A percentile compares a stretch with the other conserved stretches of the same genome.
Conservation (phyloP, 331 rosid species). For the Quercus lobata region DNA sequence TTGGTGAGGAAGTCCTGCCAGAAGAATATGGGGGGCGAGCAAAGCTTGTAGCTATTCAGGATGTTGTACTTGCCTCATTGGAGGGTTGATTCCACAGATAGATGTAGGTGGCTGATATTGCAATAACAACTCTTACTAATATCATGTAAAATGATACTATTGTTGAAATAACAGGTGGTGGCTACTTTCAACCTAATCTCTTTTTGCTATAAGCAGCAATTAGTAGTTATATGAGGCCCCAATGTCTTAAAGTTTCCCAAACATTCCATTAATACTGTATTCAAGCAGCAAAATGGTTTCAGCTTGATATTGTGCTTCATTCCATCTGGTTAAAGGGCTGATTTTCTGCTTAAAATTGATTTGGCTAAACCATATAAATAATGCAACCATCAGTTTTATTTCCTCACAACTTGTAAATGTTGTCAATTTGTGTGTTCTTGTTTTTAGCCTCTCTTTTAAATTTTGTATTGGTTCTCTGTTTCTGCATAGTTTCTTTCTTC, state of each 20-base stretch:
- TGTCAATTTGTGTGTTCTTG: too few relatives aligned
- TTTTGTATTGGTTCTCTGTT: too few relatives aligned
- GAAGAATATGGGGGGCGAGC: conserved; percentile 82
- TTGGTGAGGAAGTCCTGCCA: conserved; percentile 86
- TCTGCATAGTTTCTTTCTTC: too few relatives aligned
- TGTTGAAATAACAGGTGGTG: not conserved
- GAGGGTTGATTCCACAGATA: conserved; percentile 31
- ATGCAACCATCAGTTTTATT: too few relatives aligned
- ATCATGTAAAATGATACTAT: not conserved
- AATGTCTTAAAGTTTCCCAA: too few relatives aligned
- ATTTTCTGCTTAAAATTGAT: too few relatives aligned
- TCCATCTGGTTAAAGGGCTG: not conserved
- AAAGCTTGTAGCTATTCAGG: conserved; percentile 57
- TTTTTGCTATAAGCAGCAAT: too few relatives aligned
- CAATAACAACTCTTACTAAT: not conserved
- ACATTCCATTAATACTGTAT: too few relatives aligned
- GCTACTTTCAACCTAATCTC: not conserved
- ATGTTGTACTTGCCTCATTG: conserved; percentile 31
- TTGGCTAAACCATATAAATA: too few relatives aligned
- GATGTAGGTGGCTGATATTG: not conserved
- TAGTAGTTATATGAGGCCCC: too few relatives aligned
- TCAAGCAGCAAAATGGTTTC: not conserved
- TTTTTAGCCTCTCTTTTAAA: too few relatives aligned
- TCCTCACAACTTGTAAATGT: too few relatives aligned
- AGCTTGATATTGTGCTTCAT: not conserved